Conservation (phyloP, 257 asterid species). For the Solanum peruvianum region DNA sequence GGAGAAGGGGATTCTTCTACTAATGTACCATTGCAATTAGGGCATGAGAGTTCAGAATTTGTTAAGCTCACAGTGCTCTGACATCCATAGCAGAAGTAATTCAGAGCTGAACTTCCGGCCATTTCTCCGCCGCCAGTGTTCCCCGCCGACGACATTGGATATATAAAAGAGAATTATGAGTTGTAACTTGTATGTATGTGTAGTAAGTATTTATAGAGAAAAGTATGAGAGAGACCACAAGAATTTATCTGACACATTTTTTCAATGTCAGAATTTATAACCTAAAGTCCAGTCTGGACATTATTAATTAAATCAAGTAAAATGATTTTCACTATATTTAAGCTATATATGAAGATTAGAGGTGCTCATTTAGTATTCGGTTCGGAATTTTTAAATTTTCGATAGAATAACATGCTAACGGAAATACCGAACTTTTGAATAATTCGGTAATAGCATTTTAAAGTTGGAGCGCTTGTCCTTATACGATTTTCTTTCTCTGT, state of each 20-base stretch:
- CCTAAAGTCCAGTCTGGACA: not conserved
- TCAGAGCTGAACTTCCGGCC: not conserved
- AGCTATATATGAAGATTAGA: not conserved
- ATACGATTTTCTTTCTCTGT: too few species aligned
- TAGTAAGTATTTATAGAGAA: not conserved
- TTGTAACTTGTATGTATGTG: not conserved
- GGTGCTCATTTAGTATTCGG: not conserved
- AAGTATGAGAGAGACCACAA: not conserved
- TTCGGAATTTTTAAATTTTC: not conserved
- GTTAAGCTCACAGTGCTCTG: conserved; percentile 31
- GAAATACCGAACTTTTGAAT: not conserved
- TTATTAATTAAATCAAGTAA: too few species aligned
- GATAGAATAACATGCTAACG: not conserved
- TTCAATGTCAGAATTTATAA: not conserved
- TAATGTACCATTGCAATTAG: conserved; percentile 53
- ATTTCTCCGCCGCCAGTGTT: not conserved
- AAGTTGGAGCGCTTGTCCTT: not conserved
- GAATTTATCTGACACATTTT: not conserved
- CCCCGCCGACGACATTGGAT: not conserved
- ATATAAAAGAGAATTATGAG: not conserved
- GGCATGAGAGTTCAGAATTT: conserved; percentile 53
- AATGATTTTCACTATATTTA: not conserved
- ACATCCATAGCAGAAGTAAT: conserved; percentile 64
- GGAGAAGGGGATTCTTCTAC: conserved; percentile 44
- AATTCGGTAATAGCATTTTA: not conserved